These are phyloP conservation scores for Gypsophila paniculata DNA, from an alignment of 179 eudicot genomes.

Conservation along the genomic window DNA sequence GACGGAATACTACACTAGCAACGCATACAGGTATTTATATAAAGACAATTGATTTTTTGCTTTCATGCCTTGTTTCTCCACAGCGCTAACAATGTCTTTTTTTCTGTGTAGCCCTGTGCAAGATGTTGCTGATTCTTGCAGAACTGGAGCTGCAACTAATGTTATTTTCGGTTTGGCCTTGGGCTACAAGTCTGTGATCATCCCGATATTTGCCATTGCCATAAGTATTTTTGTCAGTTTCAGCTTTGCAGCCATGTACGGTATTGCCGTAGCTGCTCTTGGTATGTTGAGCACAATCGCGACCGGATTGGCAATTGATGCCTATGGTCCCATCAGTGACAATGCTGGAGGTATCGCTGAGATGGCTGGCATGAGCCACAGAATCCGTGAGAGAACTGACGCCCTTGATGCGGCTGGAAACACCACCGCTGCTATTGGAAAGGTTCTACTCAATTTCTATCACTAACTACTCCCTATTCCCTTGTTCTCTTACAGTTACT, in stretches of 20 bases:
- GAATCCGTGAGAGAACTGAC: slow-evolving; percentile 86
- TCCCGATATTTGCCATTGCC: slow-evolving; percentile 92
- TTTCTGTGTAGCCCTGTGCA: slow-evolving; percentile 73
- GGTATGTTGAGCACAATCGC: slow-evolving; percentile 97
- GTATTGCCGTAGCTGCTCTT: slow-evolving; percentile 89
- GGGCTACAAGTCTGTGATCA: slow-evolving; percentile 92
- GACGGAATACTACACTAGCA: slow-evolving; percentile 90
- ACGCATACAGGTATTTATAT: slow-evolving; percentile 73
- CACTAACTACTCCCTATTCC: too few species aligned
- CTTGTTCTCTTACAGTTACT: too few species aligned
- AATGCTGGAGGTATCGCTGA: slow-evolving; percentile 99
- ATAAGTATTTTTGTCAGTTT: slow-evolving; percentile 82
- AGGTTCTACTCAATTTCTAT: slow-evolving; percentile 63
- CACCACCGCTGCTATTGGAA: slow-evolving; percentile 96
- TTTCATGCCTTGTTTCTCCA: background rate
- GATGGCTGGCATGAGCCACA: slow-evolving; percentile 99
- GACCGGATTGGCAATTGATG: slow-evolving; percentile 93
- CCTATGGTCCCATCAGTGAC: slow-evolving; percentile 96
- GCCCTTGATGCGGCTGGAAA: slow-evolving; percentile 99
- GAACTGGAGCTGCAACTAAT: slow-evolving; percentile 96
- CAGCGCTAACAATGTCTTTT: background rate
- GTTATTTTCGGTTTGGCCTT: slow-evolving; percentile 88
- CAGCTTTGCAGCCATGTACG: slow-evolving; percentile 92
- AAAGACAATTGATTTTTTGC: background rate
- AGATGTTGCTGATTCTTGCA: slow-evolving; percentile 98